A percentile compares a stretch with the other conserved stretches of the same genome.
These are phyloP conservation scores for Globisporangium camurandrum DNA, from an alignment of 352 stramenopile species.

Conservation along the genomic window DNA sequence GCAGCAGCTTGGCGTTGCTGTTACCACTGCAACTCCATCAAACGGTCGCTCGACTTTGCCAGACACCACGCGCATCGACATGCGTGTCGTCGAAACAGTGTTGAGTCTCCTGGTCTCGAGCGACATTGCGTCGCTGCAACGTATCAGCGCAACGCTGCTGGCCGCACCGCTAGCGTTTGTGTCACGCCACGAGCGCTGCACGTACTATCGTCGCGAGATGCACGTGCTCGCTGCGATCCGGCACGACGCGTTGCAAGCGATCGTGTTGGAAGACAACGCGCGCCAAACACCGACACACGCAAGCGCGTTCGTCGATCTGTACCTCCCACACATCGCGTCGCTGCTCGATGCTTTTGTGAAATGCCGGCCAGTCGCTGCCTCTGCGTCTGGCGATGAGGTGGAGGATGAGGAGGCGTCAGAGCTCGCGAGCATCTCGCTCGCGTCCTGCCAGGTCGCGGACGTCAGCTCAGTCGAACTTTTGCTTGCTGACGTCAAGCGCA, in stretches of 20 bases:
- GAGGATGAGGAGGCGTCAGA: not conserved
- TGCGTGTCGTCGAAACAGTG: slow-evolving; percentile 17
- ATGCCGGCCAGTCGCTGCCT: too few relatives aligned
- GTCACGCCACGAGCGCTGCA: slow-evolving; percentile 4
- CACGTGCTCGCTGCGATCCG: not conserved
- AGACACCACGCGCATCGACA: not conserved
- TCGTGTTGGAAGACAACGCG: not conserved
- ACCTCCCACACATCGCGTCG: not conserved
- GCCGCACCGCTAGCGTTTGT: slow-evolving; percentile 16
- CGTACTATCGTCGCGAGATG: slow-evolving; percentile 14
- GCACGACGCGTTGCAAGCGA: not conserved
- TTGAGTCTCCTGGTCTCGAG: slow-evolving; percentile 22
- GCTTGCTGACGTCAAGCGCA: not conserved
- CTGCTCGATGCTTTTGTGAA: not conserved
- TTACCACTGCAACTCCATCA: not conserved
- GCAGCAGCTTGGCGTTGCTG: slow-evolving; percentile 14
- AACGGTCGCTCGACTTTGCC: too few relatives aligned
- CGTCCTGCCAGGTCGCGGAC: not conserved
- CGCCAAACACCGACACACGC: not conserved
- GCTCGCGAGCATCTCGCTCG: not conserved
- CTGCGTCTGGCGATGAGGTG: not conserved
- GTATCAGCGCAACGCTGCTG: slow-evolving; percentile 20
- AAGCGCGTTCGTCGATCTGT: not conserved
- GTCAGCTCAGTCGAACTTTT: not conserved
- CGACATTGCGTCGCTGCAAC: slow-evolving; percentile 3